Evolutionary conservation across 768 basidiomycete genomes (phyloP).

Genomic region (Imleria badia): DNA sequence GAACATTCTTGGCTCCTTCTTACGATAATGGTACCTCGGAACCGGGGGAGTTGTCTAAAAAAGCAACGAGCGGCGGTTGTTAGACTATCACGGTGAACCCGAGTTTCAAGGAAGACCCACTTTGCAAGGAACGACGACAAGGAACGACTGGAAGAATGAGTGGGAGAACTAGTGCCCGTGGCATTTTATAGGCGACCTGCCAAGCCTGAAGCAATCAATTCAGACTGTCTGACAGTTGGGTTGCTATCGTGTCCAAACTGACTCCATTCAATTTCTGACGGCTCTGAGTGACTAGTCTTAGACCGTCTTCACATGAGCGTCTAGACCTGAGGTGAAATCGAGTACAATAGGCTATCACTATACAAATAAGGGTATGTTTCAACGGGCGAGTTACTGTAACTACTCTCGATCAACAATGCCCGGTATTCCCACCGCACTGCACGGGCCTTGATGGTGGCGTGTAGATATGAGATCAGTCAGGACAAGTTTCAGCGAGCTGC

Average conservation of each 20-base stretch:
- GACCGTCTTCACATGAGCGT: neutral
- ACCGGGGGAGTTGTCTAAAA: neutral
- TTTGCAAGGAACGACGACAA: conserved; percentile 5
- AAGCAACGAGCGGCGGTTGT: neutral
- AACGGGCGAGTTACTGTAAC: neutral
- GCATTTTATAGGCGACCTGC: neutral
- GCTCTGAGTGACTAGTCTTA: neutral
- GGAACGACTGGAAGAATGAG: conserved; percentile 8
- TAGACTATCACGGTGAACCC: neutral
- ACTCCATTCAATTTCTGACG: conserved; percentile 1
- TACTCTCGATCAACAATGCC: neutral
- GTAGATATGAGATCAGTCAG: neutral
- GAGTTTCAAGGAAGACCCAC: neutral
- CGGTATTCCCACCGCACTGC: neutral
- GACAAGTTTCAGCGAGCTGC: neutral
- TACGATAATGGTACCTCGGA: conserved; percentile 3
- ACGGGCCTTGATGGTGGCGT: neutral
- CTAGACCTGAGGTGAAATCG: too few relatives aligned
- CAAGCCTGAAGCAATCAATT: neutral
- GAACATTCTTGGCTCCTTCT: conserved; percentile 18
- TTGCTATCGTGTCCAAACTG: neutral
- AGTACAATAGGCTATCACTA: neutral
- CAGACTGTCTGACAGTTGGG: neutral
- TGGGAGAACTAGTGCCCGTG: neutral
- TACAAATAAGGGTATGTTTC: neutral